Conservation (phyloP, 768 basidiomycete species). For the Pleurotus citrinopileatus region DNA sequence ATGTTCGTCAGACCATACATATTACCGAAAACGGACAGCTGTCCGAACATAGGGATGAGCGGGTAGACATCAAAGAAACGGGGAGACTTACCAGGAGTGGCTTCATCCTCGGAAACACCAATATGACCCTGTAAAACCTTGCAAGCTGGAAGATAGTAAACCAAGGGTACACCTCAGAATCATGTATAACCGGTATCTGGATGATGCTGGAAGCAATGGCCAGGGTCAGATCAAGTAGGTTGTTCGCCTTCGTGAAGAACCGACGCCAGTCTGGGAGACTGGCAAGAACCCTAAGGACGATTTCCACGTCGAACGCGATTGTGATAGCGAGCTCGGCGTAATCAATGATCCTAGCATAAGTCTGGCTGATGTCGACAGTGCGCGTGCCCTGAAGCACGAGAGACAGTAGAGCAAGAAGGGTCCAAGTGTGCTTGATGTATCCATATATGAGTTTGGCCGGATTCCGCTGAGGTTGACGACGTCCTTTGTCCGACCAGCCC, state of each 20-base stretch:
- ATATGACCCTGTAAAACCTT: slow-evolving; percentile 89
- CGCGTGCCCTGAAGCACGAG: slow-evolving; percentile 72
- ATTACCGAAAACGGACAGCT: slow-evolving; percentile 91
- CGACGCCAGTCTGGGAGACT: slow-evolving; percentile 79
- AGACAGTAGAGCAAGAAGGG: slow-evolving; percentile 67
- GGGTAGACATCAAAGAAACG: slow-evolving; percentile 2
- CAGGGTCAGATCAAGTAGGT: slow-evolving; percentile 74
- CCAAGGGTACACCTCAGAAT: slow-evolving; percentile 76
- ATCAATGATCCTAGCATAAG: slow-evolving; percentile 50
- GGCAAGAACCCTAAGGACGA: slow-evolving; percentile 67
- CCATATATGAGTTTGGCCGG: slow-evolving; percentile 52
- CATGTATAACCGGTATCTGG: slow-evolving; percentile 76
- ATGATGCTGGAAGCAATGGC: slow-evolving; percentile 77
- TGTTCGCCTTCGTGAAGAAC: slow-evolving; percentile 65
- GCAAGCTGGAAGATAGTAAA: slow-evolving; percentile 83
- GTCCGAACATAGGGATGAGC: neutral
- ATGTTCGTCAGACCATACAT: slow-evolving; percentile 90
- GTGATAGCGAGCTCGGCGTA: slow-evolving; percentile 77
- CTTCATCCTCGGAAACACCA: slow-evolving; percentile 88
- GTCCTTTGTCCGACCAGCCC: slow-evolving; percentile 50
- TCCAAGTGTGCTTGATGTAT: slow-evolving; percentile 70
- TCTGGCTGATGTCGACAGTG: slow-evolving; percentile 43
- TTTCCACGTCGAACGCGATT: slow-evolving; percentile 85
- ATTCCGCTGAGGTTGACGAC: slow-evolving; percentile 41
- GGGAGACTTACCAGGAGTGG: slow-evolving; percentile 65